Conservation (phyloP, 2,329 filamentous ascomycete genomes). For the Fusarium tanahbumbuense region DNA sequence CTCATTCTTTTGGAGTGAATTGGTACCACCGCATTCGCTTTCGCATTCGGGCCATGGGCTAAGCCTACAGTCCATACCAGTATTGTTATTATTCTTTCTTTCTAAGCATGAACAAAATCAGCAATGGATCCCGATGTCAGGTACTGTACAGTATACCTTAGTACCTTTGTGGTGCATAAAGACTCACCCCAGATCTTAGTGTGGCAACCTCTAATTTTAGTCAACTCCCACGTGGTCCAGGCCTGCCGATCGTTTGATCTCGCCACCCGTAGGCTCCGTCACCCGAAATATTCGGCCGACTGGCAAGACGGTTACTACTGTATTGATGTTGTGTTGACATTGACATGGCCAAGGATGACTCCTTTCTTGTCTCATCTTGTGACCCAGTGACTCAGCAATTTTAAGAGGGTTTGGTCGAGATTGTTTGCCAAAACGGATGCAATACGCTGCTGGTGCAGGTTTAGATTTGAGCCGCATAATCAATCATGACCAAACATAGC, state of each 20-base stretch:
- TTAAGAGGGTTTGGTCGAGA: neutral
- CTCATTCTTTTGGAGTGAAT: neutral
- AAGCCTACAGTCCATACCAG: neutral
- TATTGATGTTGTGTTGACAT: neutral
- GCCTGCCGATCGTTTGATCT: slow-evolving; percentile 32
- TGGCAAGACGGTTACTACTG: neutral
- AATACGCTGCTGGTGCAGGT: neutral
- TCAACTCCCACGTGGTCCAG: slow-evolving; percentile 34
- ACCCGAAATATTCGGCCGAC: slow-evolving; percentile 35
- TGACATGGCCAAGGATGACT: neutral
- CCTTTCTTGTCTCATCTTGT: neutral
- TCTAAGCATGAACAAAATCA: neutral
- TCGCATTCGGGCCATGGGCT: neutral
- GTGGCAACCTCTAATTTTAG: slow-evolving; percentile 37
- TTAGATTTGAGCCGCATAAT: neutral
- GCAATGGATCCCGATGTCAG: neutral
- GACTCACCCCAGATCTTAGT: slow-evolving; percentile 11
- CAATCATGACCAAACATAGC: neutral
- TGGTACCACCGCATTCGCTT: slow-evolving; percentile 4
- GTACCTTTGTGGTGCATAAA: neutral
- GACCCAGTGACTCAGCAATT: neutral
- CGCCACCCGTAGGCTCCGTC: slow-evolving; percentile 37
- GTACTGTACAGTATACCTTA: neutral
- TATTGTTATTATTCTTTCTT: neutral
- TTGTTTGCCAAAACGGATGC: neutral